phyloP scores from a whole-genome alignment of 192 early-diverging fungal genomes.

The Coemansia sp. region DNA sequence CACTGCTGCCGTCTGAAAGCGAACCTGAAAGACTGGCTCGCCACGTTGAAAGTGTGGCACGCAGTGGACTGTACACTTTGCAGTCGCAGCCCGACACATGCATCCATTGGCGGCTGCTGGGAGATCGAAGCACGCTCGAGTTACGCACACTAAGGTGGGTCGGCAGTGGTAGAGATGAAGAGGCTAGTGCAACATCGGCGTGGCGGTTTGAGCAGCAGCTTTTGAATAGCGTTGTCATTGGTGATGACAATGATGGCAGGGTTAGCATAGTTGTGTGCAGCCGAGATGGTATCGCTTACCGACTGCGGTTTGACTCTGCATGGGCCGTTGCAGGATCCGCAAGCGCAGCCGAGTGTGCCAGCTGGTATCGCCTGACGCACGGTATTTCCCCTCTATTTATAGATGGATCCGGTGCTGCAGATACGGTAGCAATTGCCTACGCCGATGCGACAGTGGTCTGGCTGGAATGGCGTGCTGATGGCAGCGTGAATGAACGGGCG shows the following conservation, averaged over 20 bases:
- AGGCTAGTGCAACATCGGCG: constrained; percentile 14
- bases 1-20: not conserved
- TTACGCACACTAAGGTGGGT: constrained; percentile 46
- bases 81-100: constrained; percentile 38
- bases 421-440: constrained; percentile 19
- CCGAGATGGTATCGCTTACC: constrained; percentile 27
- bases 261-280: constrained; percentile 29
- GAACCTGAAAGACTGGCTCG: constrained; percentile 23
- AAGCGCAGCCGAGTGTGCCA: constrained; percentile 23
- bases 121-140: constrained; percentile 34
- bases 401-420: constrained; percentile 15
- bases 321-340: constrained; percentile 36
- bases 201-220: constrained; percentile 40
- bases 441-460: constrained; percentile 32
- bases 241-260: constrained; percentile 8
- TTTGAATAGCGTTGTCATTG: constrained; percentile 16
- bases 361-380: constrained; percentile 24
- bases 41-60: constrained; percentile 23
- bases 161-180: constrained; percentile 7
- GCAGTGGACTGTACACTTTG: constrained; percentile 34
- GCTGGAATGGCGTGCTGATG: constrained; percentile 33
- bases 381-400: constrained; percentile 11
- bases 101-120: constrained; percentile 46
- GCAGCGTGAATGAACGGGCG: constrained; percentile 20
- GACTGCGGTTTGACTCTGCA: constrained; percentile 30